phyloP scores from a whole-genome alignment of 1,284 basidiomycete species.

The Bjerkandera adusta region DNA sequence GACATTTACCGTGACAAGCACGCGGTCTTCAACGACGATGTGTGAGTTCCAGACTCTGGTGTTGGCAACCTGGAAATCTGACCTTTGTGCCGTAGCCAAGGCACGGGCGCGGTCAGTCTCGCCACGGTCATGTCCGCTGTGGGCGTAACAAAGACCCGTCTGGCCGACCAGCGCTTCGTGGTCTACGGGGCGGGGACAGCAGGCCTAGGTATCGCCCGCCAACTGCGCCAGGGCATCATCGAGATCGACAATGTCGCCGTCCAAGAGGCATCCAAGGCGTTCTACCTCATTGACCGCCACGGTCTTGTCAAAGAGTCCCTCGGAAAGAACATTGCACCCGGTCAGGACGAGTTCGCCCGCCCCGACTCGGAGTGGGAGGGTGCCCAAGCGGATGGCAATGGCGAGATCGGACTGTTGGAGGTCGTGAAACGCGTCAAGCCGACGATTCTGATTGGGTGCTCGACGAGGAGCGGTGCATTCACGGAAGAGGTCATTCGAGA shows the following conservation, averaged over 20 bases:
- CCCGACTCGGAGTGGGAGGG: slow-evolving; percentile 52
- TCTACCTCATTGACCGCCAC: slow-evolving; percentile 67
- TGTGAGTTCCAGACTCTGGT: slow-evolving; percentile 52
- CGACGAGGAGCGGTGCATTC: slow-evolving; percentile 80
- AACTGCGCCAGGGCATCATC: slow-evolving; percentile 76
- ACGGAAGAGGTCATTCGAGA: slow-evolving; percentile 70
- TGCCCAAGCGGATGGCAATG: slow-evolving; percentile 36
- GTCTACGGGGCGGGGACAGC: slow-evolving; percentile 84
- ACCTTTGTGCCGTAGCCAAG: slow-evolving; percentile 73
- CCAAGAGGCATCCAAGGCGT: slow-evolving; percentile 60
- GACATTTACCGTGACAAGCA: slow-evolving; percentile 65
- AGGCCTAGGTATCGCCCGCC: slow-evolving; percentile 74
- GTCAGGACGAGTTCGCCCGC: slow-evolving; percentile 53
- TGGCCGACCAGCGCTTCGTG: slow-evolving; percentile 75
- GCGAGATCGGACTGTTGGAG: slow-evolving; percentile 56
- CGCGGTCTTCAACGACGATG: slow-evolving; percentile 80
- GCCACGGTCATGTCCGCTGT: slow-evolving; percentile 75
- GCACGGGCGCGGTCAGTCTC: slow-evolving; percentile 84
- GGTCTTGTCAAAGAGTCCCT: slow-evolving; percentile 55
- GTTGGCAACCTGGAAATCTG: background rate
- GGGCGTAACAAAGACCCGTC: slow-evolving; percentile 65
- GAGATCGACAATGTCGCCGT: slow-evolving; percentile 52
- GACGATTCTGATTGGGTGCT: slow-evolving; percentile 81
- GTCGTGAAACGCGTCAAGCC: slow-evolving; percentile 67
- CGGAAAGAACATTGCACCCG: slow-evolving; percentile 48